Evolutionary conservation across 2,329 filamentous ascomycete species (phyloP).

Genomic region (Cladosporium sp.): DNA sequence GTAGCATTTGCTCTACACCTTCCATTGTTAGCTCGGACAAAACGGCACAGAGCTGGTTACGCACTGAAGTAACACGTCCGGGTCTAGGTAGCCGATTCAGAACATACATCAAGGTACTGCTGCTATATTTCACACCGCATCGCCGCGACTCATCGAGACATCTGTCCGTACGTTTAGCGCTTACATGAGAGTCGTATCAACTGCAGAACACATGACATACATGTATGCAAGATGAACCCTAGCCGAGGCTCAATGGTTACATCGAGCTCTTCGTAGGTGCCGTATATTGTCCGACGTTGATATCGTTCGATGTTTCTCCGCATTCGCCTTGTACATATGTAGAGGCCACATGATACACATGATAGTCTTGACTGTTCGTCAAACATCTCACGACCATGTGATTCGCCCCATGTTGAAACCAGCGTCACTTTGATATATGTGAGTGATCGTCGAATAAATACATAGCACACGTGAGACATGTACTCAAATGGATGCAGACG

Average conservation of each 20-base stretch:
- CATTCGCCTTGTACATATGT: neutral
- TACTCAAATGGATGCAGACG: too few species aligned
- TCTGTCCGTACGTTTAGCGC: neutral
- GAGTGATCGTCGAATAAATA: neutral
- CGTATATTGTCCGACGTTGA: neutral
- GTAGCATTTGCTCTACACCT: neutral
- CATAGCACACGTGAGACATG: neutral
- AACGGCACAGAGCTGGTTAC: neutral
- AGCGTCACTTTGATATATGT: neutral
- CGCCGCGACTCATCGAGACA: neutral
- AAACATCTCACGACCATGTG: neutral
- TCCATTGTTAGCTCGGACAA: neutral
- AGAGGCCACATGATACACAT: neutral
- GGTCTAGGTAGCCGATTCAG: neutral
- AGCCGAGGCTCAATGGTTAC: neutral
- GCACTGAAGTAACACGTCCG: neutral
- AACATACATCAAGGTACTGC: neutral
- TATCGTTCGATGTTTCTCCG: neutral
- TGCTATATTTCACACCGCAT: neutral
- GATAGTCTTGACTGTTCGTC: neutral
- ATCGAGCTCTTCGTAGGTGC: neutral
- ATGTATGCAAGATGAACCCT: neutral
- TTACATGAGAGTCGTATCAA: neutral
- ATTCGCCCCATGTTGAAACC: neutral
- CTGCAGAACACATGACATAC: neutral